Base-by-base conservation (phyloP, 495 filamentous ascomycete genomes). In the Echria macrotheca region DNA sequence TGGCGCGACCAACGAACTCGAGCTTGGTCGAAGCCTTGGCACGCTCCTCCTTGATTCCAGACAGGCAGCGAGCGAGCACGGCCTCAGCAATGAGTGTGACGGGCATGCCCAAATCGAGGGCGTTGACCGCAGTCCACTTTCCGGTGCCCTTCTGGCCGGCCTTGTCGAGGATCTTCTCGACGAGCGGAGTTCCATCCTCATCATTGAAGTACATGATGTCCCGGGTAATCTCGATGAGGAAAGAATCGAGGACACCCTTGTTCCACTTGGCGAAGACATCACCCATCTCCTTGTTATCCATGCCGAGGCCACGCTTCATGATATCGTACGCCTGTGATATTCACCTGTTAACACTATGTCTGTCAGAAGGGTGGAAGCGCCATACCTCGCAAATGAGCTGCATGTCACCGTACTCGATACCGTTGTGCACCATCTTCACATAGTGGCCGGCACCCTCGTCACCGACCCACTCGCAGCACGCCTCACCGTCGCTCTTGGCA, bases 401-500 rank as follows among this genome's bases (percentile, higher is more conserved):
- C 93, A 98, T 98, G 73, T 98, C 93, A 84, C 93, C 93, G 67
- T 98, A 98, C 75, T 98, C 93, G 64, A 98, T 98, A 80, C 93
- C 93, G 70, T 98, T 98, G 84, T 98, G 93, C 50, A 98, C 93
- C 94, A 98, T 98, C 85, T 98, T 98, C 76, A 98, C 91, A 79
- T 96, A 98, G 81, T 98, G 93, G 52, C 93, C 93, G 66, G 93
- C 84, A 79, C 93, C 93, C 68, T 96, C 90, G 76, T 98, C 93
- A 77, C 93, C 93, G 57, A 97, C 93, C 93, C 93, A 98, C 72
- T 98, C 91, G 68, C 93, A 98, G 81, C 93, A 98, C 35, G 93
- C 70, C 79, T 98, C 94, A 54, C 83, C 84, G 59, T 96, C 91
- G 67, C 86, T 90, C 82, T 97, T 97, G 69, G 93, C 94, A 54